Base-by-base conservation (phyloP, 306 rosid species). In the Cajanus cajan region DNA sequence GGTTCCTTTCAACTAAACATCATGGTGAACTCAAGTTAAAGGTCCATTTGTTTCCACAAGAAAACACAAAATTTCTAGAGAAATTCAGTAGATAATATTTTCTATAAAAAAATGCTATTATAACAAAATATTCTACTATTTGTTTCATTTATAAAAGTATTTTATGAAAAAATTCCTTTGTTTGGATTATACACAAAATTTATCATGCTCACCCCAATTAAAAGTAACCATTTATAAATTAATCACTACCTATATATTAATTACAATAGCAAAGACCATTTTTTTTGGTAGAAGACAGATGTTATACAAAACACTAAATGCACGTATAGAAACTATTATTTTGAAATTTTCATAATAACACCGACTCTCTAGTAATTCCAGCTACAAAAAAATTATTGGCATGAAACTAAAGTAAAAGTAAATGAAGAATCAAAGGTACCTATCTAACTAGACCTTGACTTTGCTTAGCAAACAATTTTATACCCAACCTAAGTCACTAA, bases 391-490 rank as follows among this genome's bases (percentile, higher is more conserved):
- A 10, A 54, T 13, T 25, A 16, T 44, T 6, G 13, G 43, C 19
- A 50, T 22, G 47, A 58, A 22, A 62, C 5, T 47, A 61, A 40
- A 71, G 33, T 12, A 79, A 44, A 69, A 79, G 31, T 21, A 71
- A 59, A 65, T 61, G 7, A 62, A 71, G 66, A 48, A 19, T 62
- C 8, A 72, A 39, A 40, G 8, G 34, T 13, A 37, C 22, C 48
- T 45, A 52, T 74, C 37, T 68, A 66, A 24, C 40, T 45, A 75
- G 81, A 39, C 65, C 71, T 74, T 74, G 65, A 57, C 77, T 79
- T 79, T 61, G 55, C 18, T 33, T 40, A 40, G 19, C 18, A 63
- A 63, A 62, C 15, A 36, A 24, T 24, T 37, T 72, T 40, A 62
- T 72, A 22, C 34, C 72, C 22, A 63, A 39, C 65, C 73, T 19